Evolutionary conservation across 2,329 filamentous ascomycete genomes (phyloP).

Genomic region (Hymenoscyphus occultus): DNA sequence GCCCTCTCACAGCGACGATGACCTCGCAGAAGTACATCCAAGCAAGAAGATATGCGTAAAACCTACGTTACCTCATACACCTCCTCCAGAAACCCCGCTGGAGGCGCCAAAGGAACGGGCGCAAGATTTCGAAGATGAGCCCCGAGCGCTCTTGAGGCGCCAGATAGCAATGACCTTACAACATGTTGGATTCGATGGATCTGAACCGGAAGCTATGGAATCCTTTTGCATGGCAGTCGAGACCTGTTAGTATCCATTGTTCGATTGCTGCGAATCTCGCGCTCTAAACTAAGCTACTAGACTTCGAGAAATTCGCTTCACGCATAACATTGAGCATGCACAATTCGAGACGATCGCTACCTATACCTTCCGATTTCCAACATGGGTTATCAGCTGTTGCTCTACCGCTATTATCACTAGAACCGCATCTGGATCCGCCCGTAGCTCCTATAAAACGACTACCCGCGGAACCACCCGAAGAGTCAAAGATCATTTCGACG

Average conservation of each 20-base stretch:
- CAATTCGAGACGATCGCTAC: conserved; percentile 45
- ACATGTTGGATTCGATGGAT: conserved; percentile 57
- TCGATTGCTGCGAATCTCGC: background rate
- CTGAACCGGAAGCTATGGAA: conserved; percentile 56
- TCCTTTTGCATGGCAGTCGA: conserved; percentile 55
- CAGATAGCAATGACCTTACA: conserved; percentile 54
- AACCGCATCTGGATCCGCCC: conserved; percentile 55
- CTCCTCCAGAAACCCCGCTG: conserved; percentile 27
- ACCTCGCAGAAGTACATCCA: conserved; percentile 24
- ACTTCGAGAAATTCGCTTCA: conserved; percentile 33
- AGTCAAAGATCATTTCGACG: conserved; percentile 43
- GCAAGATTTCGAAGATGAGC: conserved; percentile 33
- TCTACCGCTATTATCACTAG: conserved; percentile 49
- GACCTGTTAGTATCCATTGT: conserved; percentile 47
- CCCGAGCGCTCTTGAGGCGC: conserved; percentile 44
- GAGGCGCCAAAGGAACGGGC: conserved; percentile 4
- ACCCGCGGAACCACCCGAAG: conserved; percentile 39
- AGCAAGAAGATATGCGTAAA: conserved; percentile 31
- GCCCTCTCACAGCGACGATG: conserved; percentile 30
- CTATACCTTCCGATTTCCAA: conserved; percentile 57
- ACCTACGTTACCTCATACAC: conserved; percentile 24
- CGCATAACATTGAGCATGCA: conserved; percentile 34
- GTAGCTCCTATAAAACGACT: conserved; percentile 41
- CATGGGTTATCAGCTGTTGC: conserved; percentile 51
- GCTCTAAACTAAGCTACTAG: conserved; percentile 25